Evolutionary conservation across 345 rosid genomes (phyloP).

Genomic region (Schrenkiella parvula): DNA sequence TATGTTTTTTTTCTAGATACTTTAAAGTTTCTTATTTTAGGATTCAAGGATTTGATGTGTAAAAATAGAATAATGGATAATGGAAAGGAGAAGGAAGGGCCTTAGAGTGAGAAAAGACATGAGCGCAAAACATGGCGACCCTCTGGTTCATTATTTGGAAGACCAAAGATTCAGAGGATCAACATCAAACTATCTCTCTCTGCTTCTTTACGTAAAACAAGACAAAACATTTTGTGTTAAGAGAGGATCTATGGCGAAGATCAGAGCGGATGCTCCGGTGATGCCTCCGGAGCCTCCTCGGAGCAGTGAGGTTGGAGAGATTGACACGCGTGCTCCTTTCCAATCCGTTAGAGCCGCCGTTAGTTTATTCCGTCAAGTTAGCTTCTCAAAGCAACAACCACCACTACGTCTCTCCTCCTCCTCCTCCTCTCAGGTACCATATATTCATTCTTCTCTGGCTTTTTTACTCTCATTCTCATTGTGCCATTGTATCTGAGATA

Average conservation of each 20-base stretch:
- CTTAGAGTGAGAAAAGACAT: slow-evolving; percentile 18
- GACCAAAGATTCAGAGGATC: slow-evolving; percentile 13
- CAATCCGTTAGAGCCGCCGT: slow-evolving; percentile 94
- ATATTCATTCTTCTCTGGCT: not conserved
- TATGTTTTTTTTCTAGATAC: not conserved
- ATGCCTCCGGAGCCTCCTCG: slow-evolving; percentile 25
- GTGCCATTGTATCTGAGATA: not conserved
- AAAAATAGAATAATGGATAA: slow-evolving; percentile 18
- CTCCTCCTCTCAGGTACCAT: slow-evolving; percentile 15
- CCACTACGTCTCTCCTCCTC: slow-evolving; percentile 28
- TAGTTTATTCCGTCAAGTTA: slow-evolving; percentile 71
- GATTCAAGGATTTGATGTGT: not conserved
- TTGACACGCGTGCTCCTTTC: slow-evolving; percentile 82
- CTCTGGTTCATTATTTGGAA: slow-evolving; percentile 33
- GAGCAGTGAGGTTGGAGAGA: slow-evolving; percentile 80
- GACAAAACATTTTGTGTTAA: not conserved
- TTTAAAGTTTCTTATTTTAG: not conserved
- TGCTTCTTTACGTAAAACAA: slow-evolving; percentile 11
- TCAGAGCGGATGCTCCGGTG: slow-evolving; percentile 30
- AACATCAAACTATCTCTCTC: slow-evolving; percentile 20
- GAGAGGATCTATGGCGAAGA: slow-evolving; percentile 42
- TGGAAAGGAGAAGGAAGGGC: slow-evolving; percentile 17
- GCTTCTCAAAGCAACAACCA: slow-evolving; percentile 34
- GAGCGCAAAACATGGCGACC: slow-evolving; percentile 34
- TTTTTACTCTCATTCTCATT: not conserved